These are phyloP conservation scores for Kodamaea leandrae DNA, from an alignment of 805 yeast species.

Conservation along the genomic window DNA sequence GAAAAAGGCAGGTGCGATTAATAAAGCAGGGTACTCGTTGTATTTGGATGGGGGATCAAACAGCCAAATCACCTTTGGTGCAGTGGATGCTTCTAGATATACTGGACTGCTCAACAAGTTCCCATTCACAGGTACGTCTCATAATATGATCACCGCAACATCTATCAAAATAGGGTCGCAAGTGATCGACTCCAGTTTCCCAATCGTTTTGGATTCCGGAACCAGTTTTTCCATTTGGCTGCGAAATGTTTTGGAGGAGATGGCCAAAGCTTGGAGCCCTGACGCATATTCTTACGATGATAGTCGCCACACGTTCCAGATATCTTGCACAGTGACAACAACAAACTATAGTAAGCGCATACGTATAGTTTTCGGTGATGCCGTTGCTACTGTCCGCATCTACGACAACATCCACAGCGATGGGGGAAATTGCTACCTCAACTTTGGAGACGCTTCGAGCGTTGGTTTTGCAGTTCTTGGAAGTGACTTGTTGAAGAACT, in stretches of 20 bases:
- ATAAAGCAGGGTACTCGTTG: slow-evolving; percentile 15
- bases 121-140: background rate
- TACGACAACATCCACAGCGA: background rate
- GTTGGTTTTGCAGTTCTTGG: slow-evolving; percentile 2
- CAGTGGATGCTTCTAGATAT: slow-evolving; percentile 18
- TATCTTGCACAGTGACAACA: background rate
- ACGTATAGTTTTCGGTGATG: background rate
- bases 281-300: background rate
- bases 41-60: slow-evolving; percentile 14
- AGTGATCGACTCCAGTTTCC: background rate
- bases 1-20: slow-evolving; percentile 11
- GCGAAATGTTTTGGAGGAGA: background rate
- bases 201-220: slow-evolving; percentile 8
- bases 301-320: slow-evolving; percentile 1
- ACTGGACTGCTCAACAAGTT: slow-evolving; percentile 8
- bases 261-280: slow-evolving; percentile 4
- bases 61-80: slow-evolving; percentile 21
- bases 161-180: background rate
- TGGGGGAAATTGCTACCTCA: slow-evolving; percentile 1
- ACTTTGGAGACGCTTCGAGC: background rate
- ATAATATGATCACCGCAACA: background rate
- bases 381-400: background rate
- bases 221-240: slow-evolving; percentile 5
- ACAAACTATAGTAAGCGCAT: background rate
- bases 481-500: slow-evolving; percentile 1